Evolutionary conservation across 192 early-diverging fungal genomes (phyloP).

Genomic region (Rhizoclosmatium sp.): DNA sequence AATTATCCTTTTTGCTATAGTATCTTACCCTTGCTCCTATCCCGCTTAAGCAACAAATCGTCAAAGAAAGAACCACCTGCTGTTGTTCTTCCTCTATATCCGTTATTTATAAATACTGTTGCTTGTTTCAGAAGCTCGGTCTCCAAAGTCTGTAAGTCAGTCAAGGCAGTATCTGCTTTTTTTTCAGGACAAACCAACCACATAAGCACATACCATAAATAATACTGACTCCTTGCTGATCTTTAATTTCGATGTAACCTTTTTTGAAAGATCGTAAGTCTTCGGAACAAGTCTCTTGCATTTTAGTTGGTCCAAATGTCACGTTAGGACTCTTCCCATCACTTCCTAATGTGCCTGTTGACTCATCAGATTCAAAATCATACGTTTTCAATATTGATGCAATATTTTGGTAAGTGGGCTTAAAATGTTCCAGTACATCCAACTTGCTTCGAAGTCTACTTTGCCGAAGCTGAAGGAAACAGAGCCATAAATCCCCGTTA

Average conservation of each 20-base stretch:
- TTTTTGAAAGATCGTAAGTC: constrained; percentile 50
- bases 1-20: constrained; percentile 12
- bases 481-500: neutral
- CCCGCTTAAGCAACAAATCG: constrained; percentile 47
- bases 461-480: constrained; percentile 1
- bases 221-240: constrained; percentile 48
- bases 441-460: constrained; percentile 33
- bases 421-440: constrained; percentile 49
- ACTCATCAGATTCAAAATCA: neutral
- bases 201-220: constrained; percentile 56
- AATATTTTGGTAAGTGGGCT: constrained; percentile 20
- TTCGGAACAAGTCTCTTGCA: constrained; percentile 39
- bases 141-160: constrained; percentile 57
- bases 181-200: neutral
- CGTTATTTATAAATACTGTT: constrained; percentile 58
- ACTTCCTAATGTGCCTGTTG: neutral
- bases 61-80: constrained; percentile 46
- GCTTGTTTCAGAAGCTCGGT: constrained; percentile 53
- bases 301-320: neutral
- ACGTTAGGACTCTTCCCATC: neutral
- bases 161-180: constrained; percentile 51
- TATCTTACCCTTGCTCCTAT: constrained; percentile 43
- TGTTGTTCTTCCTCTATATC: constrained; percentile 22
- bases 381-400: constrained; percentile 11
- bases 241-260: constrained; percentile 42